Percentiles rank a stretch among this genome's conserved stretches.
Evolutionary conservation across 2,329 filamentous ascomycete genomes (phyloP).

Genomic region (Epichloe hybrida): DNA sequence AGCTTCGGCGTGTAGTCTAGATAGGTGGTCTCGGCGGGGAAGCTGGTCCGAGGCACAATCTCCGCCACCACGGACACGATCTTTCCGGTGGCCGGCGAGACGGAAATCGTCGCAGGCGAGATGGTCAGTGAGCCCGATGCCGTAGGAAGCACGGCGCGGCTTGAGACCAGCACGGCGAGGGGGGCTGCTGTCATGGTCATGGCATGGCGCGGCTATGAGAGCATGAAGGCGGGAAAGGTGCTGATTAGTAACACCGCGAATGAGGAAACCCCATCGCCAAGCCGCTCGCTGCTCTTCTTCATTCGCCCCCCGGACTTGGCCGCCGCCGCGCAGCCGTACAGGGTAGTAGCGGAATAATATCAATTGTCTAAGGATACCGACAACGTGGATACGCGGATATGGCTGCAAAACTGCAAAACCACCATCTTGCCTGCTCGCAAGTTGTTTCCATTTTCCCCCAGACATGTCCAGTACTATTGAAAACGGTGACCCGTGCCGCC

Average conservation of each 20-base stretch:
- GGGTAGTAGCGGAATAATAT: background rate
- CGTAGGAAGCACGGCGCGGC: conserved; percentile 66
- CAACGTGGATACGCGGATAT: background rate
- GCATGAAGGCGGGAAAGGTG: too few relatives aligned
- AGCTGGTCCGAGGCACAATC: conserved; percentile 61
- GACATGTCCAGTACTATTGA: background rate
- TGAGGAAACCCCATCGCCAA: too few relatives aligned
- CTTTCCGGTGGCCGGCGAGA: conserved; percentile 70
- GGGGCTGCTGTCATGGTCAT: conserved; percentile 19
- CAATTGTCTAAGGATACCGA: background rate
- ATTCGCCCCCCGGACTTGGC: background rate
- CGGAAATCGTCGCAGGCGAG: conserved; percentile 68
- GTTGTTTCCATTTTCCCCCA: background rate
- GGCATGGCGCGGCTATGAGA: too few relatives aligned
- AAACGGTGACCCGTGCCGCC: background rate
- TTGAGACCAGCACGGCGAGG: conserved; percentile 69
- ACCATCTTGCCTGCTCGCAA: background rate
- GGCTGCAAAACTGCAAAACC: background rate
- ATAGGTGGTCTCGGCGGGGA: conserved; percentile 61
- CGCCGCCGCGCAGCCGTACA: too few relatives aligned
- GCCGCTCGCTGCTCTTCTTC: too few relatives aligned
- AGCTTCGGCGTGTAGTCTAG: conserved; percentile 74
- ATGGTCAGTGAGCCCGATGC: conserved; percentile 47
- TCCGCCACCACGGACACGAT: conserved; percentile 63
- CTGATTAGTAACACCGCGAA: too few relatives aligned